These are phyloP conservation scores for Stromatinia cepivora DNA, from an alignment of 2,329 filamentous ascomycete genomes.

Conservation along the genomic window DNA sequence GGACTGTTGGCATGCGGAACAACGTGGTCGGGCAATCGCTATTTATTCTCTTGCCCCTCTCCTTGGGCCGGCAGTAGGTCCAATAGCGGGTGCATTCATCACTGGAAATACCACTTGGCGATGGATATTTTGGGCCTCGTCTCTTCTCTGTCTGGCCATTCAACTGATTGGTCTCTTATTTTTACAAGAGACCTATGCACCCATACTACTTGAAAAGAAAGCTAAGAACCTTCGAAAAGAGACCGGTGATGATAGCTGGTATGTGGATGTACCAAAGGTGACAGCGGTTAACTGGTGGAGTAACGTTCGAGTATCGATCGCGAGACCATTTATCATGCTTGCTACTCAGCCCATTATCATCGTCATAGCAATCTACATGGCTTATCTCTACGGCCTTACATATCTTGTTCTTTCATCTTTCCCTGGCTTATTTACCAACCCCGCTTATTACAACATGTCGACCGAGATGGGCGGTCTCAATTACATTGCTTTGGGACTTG, in stretches of 20 bases:
- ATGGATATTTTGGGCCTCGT: constrained; percentile 54
- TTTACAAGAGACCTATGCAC: constrained; percentile 52
- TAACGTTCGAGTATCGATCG: constrained; percentile 43
- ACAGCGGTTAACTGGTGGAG: constrained; percentile 42
- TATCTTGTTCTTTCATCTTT: constrained; percentile 61
- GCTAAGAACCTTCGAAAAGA: constrained; percentile 48
- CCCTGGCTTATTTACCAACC: constrained; percentile 54
- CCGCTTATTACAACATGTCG: constrained; percentile 52
- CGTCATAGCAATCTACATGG: constrained; percentile 53
- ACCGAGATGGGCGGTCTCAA: constrained; percentile 58
- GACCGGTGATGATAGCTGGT: constrained; percentile 55
- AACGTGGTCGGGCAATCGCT: constrained; percentile 47
- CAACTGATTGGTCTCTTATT: constrained; percentile 47
- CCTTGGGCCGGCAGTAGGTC: constrained; percentile 42
- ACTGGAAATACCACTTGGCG: constrained; percentile 50
- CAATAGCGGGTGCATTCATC: constrained; percentile 54
- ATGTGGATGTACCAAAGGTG: constrained; percentile 46
- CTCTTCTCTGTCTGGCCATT: constrained; percentile 45
- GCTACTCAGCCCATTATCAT: constrained; percentile 54
- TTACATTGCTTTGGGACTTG: constrained; percentile 52
- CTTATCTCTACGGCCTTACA: constrained; percentile 53
- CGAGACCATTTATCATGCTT: constrained; percentile 51
- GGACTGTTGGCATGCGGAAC: constrained; percentile 50
- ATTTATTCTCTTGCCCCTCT: constrained; percentile 41
- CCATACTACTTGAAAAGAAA: constrained; percentile 49